Conservation (phyloP, 116 monocot species). For the Iris pallida region DNA sequence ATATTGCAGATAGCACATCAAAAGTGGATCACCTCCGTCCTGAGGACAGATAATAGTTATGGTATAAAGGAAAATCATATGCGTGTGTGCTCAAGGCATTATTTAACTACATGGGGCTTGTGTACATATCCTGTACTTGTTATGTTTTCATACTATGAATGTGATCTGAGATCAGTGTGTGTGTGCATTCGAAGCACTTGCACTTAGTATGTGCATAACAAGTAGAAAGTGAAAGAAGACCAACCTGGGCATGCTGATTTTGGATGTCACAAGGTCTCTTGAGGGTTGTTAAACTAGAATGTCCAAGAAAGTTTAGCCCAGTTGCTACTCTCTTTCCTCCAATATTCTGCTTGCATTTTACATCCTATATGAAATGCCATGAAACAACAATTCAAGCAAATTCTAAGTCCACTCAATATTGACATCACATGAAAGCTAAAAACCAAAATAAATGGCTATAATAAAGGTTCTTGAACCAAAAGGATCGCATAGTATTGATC, state of each 20-base stretch:
- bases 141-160: too few species aligned
- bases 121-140: too few species aligned
- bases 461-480: neutral
- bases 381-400: neutral
- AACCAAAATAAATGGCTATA: neutral
- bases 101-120: too few species aligned
- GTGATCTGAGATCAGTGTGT: too few species aligned
- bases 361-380: conserved; percentile 25
- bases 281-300: conserved; percentile 22
- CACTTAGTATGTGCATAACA: conserved; percentile 20
- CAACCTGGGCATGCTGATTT: conserved; percentile 35
- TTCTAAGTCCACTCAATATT: conserved; percentile 1
- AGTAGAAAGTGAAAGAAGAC: conserved; percentile 3
- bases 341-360: conserved; percentile 13
- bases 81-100: too few species aligned
- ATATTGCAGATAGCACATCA: too few species aligned
- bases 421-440: neutral
- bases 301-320: conserved; percentile 13
- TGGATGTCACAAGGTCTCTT: conserved; percentile 48
- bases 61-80: too few species aligned
- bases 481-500: neutral
- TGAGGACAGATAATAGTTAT: too few species aligned
- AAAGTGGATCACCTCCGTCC: too few species aligned
- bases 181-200: conserved; percentile 30
- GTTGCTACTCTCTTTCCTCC: conserved; percentile 22